phyloP scores from a whole-genome alignment of 371 early-diverging fungal genomes.

The Globomyces sp. region DNA sequence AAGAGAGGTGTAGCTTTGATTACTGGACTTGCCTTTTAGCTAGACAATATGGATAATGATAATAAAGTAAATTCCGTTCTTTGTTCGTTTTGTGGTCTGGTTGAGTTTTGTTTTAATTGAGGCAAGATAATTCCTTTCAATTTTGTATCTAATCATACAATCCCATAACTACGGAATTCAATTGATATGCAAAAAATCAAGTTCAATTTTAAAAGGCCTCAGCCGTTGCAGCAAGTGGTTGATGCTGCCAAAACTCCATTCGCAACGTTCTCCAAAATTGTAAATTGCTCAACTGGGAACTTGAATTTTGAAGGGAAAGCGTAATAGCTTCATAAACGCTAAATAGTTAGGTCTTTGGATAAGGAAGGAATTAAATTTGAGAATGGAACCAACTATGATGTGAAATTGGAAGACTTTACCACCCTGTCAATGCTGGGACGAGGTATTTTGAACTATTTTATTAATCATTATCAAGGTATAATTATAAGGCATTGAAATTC shows the following conservation, averaged over 20 bases:
- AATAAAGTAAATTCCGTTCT: not conserved
- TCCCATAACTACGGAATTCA: not conserved
- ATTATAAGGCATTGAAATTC: too few species aligned
- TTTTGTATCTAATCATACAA: not conserved
- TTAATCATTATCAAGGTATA: too few species aligned
- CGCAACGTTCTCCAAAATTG: slow-evolving; percentile 68
- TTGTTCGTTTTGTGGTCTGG: not conserved
- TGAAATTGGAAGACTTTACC: slow-evolving; percentile 82
- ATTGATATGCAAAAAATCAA: slow-evolving; percentile 8
- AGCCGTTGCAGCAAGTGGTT: slow-evolving; percentile 5
- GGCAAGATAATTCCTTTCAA: too few species aligned
- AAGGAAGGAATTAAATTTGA: slow-evolving; percentile 88
- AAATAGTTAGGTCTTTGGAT: slow-evolving; percentile 58
- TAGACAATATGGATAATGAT: not conserved
- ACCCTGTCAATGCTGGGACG: slow-evolving; percentile 8
- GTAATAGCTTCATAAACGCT: too few species aligned
- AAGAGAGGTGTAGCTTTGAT: slow-evolving; percentile 57
- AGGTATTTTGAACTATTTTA: too few species aligned
- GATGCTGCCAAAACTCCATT: slow-evolving; percentile 46
- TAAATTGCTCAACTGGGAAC: slow-evolving; percentile 86
- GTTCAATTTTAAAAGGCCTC: slow-evolving; percentile 9
- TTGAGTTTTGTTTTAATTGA: not conserved
- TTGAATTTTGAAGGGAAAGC: slow-evolving; percentile 91
- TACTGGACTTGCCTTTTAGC: slow-evolving; percentile 34
- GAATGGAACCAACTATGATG: slow-evolving; percentile 81